phyloP scores from a whole-genome alignment of 495 filamentous ascomycete genomes.

The Podospora appendiculata region DNA sequence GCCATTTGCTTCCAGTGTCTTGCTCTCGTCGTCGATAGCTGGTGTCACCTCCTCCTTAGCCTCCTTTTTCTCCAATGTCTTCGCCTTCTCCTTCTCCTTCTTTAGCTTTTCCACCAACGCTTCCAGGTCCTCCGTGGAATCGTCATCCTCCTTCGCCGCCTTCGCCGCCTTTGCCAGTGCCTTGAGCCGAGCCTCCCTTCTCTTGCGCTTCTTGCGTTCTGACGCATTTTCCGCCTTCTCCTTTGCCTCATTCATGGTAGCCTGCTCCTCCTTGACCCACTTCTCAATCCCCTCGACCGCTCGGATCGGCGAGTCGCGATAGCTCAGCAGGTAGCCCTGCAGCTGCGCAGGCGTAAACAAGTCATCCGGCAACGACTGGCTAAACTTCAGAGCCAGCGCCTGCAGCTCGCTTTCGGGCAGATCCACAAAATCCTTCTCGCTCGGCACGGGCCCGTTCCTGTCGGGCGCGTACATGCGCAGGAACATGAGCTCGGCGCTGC shows the following conservation, averaged over 20 bases:
- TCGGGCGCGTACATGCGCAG: constrained; percentile 37
- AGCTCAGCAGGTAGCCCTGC: constrained; percentile 54
- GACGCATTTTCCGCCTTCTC: constrained; percentile 7
- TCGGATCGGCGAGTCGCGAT: constrained; percentile 43
- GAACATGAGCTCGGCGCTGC: constrained; percentile 42
- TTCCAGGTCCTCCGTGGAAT: background rate
- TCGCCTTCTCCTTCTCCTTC: background rate
- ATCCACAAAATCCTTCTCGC: background rate
- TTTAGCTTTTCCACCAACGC: background rate
- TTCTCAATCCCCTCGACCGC: constrained; percentile 35
- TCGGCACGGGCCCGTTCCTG: constrained; percentile 4
- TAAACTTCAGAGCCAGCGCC: constrained; percentile 43
- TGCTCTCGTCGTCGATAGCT: background rate
- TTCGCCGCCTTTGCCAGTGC: background rate
- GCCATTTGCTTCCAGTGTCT: too few relatives aligned
- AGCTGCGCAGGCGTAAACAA: constrained; percentile 60
- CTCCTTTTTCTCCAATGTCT: background rate
- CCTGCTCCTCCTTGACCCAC: constrained; percentile 39
- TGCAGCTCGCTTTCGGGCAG: constrained; percentile 22
- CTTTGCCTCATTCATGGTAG: constrained; percentile 12
- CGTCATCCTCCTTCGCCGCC: background rate
- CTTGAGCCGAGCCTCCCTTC: constrained; percentile 4
- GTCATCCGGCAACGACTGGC: constrained; percentile 39
- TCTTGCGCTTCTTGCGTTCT: constrained; percentile 10
- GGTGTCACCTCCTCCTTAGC: background rate